phyloP scores from a whole-genome alignment of 2,329 filamentous ascomycete genomes.

The Penicillium hesseltinei region DNA sequence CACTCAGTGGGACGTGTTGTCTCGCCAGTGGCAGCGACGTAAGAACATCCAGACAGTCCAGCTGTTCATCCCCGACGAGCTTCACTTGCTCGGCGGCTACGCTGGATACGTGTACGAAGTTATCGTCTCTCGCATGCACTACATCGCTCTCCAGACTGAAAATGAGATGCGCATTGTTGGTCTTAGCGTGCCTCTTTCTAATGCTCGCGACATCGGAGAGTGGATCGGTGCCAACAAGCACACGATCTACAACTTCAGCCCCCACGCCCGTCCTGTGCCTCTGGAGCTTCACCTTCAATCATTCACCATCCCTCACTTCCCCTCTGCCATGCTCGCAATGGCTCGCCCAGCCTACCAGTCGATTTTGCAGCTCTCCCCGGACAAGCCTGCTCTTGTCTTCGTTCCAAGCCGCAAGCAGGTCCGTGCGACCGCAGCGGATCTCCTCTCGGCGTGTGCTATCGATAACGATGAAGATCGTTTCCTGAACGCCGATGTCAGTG shows the following conservation, averaged over 20 bases:
- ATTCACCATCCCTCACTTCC: slow-evolving; percentile 94
- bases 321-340: slow-evolving; percentile 98
- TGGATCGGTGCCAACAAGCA: slow-evolving; percentile 99
- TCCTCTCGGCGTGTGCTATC: slow-evolving; percentile 80
- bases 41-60: slow-evolving; percentile 92
- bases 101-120: slow-evolving; percentile 91
- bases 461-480: slow-evolving; percentile 94
- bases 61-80: slow-evolving; percentile 90
- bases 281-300: slow-evolving; percentile 93
- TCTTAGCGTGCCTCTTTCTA: slow-evolving; percentile 85
- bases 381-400: slow-evolving; percentile 88
- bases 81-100: slow-evolving; percentile 86
- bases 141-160: slow-evolving; percentile 85
- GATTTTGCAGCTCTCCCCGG: slow-evolving; percentile 80
- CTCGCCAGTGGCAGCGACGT: slow-evolving; percentile 91
- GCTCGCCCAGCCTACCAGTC: slow-evolving; percentile 89
- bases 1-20: slow-evolving; percentile 91
- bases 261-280: slow-evolving; percentile 81
- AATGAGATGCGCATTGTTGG: slow-evolving; percentile 83
- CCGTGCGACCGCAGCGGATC: slow-evolving; percentile 78
- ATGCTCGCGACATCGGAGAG: slow-evolving; percentile 89
- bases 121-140: slow-evolving; percentile 96
- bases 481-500: slow-evolving; percentile 76
- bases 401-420: slow-evolving; percentile 93
- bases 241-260: slow-evolving; percentile 98